These are phyloP conservation scores for Diaporthe sp. DNA, from an alignment of 2,329 filamentous ascomycete genomes.

Conservation along the genomic window DNA sequence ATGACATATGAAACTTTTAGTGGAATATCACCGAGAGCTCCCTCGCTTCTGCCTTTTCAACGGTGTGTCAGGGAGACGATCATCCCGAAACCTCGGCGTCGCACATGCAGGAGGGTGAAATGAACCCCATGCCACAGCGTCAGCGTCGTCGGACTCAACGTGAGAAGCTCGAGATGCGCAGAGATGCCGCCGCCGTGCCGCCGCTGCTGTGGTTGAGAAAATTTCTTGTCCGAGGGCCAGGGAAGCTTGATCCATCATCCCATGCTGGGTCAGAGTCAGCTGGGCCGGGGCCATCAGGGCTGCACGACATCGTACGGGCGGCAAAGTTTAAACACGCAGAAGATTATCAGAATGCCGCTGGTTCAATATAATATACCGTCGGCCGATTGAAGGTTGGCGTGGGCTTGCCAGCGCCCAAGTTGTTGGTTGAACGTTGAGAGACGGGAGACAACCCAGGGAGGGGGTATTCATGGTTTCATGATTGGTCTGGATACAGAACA, in stretches of 20 bases:
- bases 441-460: not conserved
- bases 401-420: not conserved
- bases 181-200: not conserved
- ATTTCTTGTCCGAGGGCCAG: not conserved
- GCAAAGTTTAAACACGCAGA: conserved; percentile 5
- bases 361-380: conserved; percentile 7
- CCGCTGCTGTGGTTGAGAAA: not conserved
- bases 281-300: conserved; percentile 17
- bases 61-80: conserved; percentile 28
- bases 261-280: conserved; percentile 11
- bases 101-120: conserved; percentile 25
- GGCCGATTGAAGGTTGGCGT: conserved; percentile 18
- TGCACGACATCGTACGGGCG: conserved; percentile 33
- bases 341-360: not conserved
- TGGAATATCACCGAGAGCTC: conserved; percentile 10
- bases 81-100: conserved; percentile 31
- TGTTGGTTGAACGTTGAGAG: conserved; percentile 8
- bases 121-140: conserved; percentile 30
- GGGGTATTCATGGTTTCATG: conserved; percentile 6
- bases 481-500: conserved; percentile 16
- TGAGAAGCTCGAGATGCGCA: conserved; percentile 10
- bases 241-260: conserved; percentile 24
- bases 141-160: conserved; percentile 14
- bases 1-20: conserved; percentile 27
- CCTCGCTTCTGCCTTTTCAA: conserved; percentile 24